phyloP scores from a whole-genome alignment of 2,329 filamentous ascomycete genomes.

The Penicillium hesseltinei region DNA sequence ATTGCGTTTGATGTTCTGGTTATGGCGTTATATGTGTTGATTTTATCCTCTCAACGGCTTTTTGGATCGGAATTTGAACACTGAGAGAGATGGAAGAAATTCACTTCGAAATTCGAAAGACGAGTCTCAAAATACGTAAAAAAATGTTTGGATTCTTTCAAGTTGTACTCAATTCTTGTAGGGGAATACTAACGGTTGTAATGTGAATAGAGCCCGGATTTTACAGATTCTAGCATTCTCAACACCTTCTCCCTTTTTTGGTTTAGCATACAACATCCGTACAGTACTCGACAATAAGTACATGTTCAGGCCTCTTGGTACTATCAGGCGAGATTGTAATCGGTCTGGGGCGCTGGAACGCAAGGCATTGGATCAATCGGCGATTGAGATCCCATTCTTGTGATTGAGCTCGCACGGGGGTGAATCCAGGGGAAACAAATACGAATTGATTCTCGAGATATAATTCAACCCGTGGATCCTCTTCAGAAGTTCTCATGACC shows the following conservation, averaged over 20 bases:
- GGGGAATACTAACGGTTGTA: background rate
- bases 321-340: constrained; percentile 2
- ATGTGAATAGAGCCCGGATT: background rate
- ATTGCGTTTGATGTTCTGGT: background rate
- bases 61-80: background rate
- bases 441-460: background rate
- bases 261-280: background rate
- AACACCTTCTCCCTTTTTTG: background rate
- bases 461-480: background rate
- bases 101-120: background rate
- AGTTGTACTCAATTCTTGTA: background rate
- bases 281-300: background rate
- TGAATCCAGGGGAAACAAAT: background rate
- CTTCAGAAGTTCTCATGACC: background rate
- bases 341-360: background rate
- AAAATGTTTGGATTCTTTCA: background rate
- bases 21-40: background rate
- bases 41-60: no score
- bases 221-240: background rate
- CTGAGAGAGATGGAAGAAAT: background rate
- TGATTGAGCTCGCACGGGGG: constrained; percentile 1
- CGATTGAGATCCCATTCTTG: constrained; percentile 14
- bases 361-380: constrained; percentile 16
- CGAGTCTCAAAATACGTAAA: no score
- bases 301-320: background rate